Evolutionary conservation across 441 rosid species (phyloP).

Genomic region (Mallotus repandus): DNA sequence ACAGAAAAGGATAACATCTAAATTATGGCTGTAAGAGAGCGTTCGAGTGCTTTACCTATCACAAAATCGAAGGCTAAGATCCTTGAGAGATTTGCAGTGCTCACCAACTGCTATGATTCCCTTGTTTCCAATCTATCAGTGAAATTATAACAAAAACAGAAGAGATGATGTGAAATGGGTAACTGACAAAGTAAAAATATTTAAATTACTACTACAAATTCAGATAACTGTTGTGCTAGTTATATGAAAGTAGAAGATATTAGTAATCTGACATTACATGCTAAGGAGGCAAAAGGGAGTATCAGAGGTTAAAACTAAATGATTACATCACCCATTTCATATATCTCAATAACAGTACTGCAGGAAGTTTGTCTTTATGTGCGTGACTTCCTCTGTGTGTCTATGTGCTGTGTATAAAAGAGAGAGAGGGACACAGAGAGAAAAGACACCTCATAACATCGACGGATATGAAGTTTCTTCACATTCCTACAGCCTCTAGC

Average conservation of each 20-base stretch:
- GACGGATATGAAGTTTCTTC: conserved; percentile 85
- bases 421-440: conserved; percentile 23
- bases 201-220: neutral
- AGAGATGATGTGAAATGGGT: neutral
- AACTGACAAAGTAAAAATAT: neutral
- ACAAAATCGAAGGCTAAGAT: conserved; percentile 86
- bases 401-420: neutral
- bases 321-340: too few relatives aligned
- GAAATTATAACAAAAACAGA: conserved; percentile 14
- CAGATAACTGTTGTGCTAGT: neutral
- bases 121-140: conserved; percentile 66
- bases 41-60: conserved; percentile 48
- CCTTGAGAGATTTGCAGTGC: conserved; percentile 68
- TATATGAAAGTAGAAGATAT: neutral
- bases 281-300: neutral
- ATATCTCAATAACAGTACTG: neutral
- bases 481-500: conserved; percentile 81
- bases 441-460: conserved; percentile 75
- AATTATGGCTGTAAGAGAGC: neutral
- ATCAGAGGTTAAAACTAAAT: too few relatives aligned
- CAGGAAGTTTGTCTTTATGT: neutral
- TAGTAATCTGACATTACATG: neutral
- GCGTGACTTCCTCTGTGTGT: neutral
- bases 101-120: conserved; percentile 78
- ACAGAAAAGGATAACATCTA: neutral